Evolutionary conservation across 2,329 filamentous ascomycete species (phyloP), one percentile per base, ranked within the genome.

Genomic region (Tympanopsis confertula): DNA sequence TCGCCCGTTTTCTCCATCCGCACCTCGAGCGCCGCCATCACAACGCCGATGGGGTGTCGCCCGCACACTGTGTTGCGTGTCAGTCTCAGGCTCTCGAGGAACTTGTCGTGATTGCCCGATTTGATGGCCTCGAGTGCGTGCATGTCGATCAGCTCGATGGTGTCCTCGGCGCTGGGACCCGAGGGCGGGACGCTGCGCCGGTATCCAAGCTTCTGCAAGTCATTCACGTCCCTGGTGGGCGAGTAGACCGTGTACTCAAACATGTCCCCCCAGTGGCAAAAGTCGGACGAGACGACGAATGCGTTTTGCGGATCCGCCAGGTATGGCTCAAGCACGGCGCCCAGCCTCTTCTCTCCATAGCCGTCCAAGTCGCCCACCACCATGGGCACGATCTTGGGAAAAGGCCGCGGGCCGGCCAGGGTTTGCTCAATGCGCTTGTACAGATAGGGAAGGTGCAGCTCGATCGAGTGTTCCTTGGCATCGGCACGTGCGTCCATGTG

Each of bases 371-470:
- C 79, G 33, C 91, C 91, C 13, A 98, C 68, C 48, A 98, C 74
- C 38, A 98, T 81, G 0, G 91, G 91, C 1, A 95, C 71, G 4
- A 98, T 70, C 5, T 70, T 71, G 0, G 88, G 86, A 47, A 83
- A 85, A 3, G 69, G 52, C 1, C 70, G 60, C 0, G 61, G 52
- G 0, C 65, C 60, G 1, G 58, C 60, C 43, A 74, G 71, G 0
- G 65, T 67, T 41, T 67, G 62, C 37, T 69, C 51, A 2, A 78
- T 68, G 38, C 84, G 76, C 53, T 88, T 87, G 66, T 87, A 88
- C 44, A 96, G 82, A 53, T 93, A 95, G 0, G 91, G 89, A 5
- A 96, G 69, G 49, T 98, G 91, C 82, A 98, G 94, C 64, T 98
- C 91, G 2, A 96, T 71, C 37, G 86, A 94, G 59, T 98, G 91